phyloP scores from a whole-genome alignment of 2,329 filamentous ascomycete genomes.

The Trichoderma breve region DNA sequence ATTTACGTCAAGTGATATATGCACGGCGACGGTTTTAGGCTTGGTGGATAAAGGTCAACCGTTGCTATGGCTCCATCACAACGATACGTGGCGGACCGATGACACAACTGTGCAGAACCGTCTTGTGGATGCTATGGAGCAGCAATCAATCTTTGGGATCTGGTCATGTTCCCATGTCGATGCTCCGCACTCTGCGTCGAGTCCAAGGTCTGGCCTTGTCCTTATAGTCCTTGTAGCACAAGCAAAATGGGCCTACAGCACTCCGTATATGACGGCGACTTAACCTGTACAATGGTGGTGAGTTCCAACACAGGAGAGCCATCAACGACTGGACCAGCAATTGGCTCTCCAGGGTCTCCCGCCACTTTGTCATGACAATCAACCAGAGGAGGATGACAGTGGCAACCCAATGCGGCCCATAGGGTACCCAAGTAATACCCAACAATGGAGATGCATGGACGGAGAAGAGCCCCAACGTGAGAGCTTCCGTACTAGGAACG shows the following conservation, averaged over 20 bases:
- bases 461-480: background rate
- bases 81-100: constrained; percentile 16
- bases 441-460: constrained; percentile 9
- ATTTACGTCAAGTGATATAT: background rate
- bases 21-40: constrained; percentile 5
- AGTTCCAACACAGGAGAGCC: background rate
- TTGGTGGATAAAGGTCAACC: background rate
- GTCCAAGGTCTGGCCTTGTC: background rate
- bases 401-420: constrained; percentile 10
- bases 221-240: background rate
- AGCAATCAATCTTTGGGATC: constrained; percentile 5
- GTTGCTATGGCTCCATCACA: constrained; percentile 4
- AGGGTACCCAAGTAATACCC: constrained; percentile 11
- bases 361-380: background rate
- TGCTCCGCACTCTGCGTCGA: constrained; percentile 1
- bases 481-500: constrained; percentile 10
- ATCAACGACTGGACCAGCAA: background rate
- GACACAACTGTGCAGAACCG: constrained; percentile 5
- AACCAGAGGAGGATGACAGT: background rate
- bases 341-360: background rate
- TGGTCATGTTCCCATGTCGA: background rate
- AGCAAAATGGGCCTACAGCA: background rate
- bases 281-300: background rate
- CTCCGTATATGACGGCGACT: background rate
- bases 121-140: constrained; percentile 12